Base-by-base conservation (phyloP, 129 eudicot genomes). In the Apium graveolens region DNA sequence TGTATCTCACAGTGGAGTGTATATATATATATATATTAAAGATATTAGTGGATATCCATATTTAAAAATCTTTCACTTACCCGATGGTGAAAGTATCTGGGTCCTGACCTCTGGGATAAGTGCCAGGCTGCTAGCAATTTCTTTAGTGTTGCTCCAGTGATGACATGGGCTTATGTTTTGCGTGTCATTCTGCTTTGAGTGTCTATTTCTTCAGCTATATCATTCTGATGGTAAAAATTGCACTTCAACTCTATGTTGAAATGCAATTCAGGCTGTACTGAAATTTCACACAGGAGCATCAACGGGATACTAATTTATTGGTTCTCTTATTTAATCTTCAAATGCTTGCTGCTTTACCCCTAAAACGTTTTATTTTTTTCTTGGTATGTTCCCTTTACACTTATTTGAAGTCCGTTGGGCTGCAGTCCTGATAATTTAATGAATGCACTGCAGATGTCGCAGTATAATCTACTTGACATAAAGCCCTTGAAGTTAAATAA, bases 391-490 rank as follows among this genome's bases (percentile, higher is more conserved):
- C 37, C 37, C 37, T 35, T 35, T 35, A 35, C 37, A 1, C 38
- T 63, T 48, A 79, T 21, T 34, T 17, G 26, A 35, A 20, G 37
- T 72, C 48, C 43, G 26, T 72, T n/a, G 26, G 16, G 6, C 35
- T 42, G 35, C 35, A 42, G 60, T 43, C 31, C 21, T 66, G 26
- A 24, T 82, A 44, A 42, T 55, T 34, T 41, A 55, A 79, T 71
- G n/a, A 83, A 80, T 73, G 73, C 43, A 24, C 78, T 84, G 78
- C 91, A 93, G 98, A 88, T 93, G 83, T 45, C 79, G 57, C 88
- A 84, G 80, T 48, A 80, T 84, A 87, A 91, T 73, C 60, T 82
- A 53, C 79, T 41, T 78, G 80, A 46, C 80, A n/a, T 76, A 70
- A 82, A 81, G 75, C 81, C 69, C 65, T 69, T 57, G 63, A 85